Evolutionary conservation across 208 protist species (phyloP).

Genomic region (Trypanosoma conorhini): DNA sequence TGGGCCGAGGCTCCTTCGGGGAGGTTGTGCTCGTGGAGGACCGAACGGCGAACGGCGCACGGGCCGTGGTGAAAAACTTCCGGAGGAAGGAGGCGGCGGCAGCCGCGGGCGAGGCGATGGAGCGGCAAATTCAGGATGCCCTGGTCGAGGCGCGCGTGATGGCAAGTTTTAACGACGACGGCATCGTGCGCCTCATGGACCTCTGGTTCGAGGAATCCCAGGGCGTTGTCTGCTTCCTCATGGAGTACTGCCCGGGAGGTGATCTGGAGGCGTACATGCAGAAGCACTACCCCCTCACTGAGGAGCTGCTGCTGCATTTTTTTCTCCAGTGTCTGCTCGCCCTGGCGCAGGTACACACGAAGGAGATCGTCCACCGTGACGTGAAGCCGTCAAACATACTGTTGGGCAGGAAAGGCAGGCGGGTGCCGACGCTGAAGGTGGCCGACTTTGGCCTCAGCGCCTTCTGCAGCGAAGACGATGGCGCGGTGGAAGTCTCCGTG

Average conservation of each 20-base stretch:
- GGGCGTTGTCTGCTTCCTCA: constrained; percentile 21
- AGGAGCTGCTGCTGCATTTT: constrained; percentile 16
- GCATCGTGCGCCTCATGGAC: constrained; percentile 30
- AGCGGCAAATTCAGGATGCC: constrained; percentile 2
- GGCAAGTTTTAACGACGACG: constrained; percentile 22
- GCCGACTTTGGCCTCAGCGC: constrained; percentile 72
- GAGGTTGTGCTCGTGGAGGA: constrained; percentile 32
- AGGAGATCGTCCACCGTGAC: constrained; percentile 80
- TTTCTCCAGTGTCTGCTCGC: constrained; percentile 29
- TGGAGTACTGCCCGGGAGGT: constrained; percentile 32
- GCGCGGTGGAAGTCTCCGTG: neutral
- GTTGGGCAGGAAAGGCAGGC: constrained; percentile 28
- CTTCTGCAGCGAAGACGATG: neutral
- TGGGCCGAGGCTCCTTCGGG: constrained; percentile 26
- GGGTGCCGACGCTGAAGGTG: constrained; percentile 41
- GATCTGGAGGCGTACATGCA: constrained; percentile 25
- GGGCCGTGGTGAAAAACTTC: constrained; percentile 24
- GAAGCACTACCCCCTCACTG: constrained; percentile 4
- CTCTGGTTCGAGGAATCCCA: constrained; percentile 27
- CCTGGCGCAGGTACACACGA: constrained; percentile 33
- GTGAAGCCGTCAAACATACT: constrained; percentile 94
- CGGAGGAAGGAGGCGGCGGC: neutral
- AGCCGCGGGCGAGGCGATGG: neutral
- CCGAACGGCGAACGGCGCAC: neutral
- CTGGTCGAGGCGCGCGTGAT: constrained; percentile 18